These are phyloP conservation scores for Backusella psychrophila DNA, from an alignment of 192 early-diverging fungal genomes.

Conservation along the genomic window DNA sequence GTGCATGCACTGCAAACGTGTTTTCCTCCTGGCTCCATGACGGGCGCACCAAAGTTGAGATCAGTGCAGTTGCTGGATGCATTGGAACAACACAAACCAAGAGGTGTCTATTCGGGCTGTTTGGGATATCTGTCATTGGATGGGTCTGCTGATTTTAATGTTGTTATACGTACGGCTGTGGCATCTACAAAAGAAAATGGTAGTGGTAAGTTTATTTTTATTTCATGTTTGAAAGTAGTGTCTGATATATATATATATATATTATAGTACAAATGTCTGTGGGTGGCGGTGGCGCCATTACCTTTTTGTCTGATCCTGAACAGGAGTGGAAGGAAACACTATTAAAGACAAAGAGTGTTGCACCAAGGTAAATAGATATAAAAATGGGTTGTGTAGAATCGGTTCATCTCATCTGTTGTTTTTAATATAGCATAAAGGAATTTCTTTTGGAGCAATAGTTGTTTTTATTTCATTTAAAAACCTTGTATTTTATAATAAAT, in stretches of 20 bases:
- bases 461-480: not conserved
- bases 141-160: conserved; percentile 70
- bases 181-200: conserved; percentile 26
- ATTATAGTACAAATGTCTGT: conserved; percentile 58
- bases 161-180: conserved; percentile 91
- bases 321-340: conserved; percentile 88
- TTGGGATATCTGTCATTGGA: conserved; percentile 80
- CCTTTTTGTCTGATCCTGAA: conserved; percentile 79
- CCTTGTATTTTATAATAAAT: too few relatives aligned
- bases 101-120: conserved; percentile 89
- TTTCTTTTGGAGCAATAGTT: not conserved
- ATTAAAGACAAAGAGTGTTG: conserved; percentile 67
- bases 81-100: conserved; percentile 64
- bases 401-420: not conserved
- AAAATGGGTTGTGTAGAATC: not conserved
- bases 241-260: too few relatives aligned
- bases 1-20: conserved; percentile 71
- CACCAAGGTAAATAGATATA: conserved; percentile 42
- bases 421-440: not conserved
- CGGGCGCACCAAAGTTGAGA: conserved; percentile 92
- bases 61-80: conserved; percentile 75
- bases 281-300: conserved; percentile 94
- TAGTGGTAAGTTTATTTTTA: not conserved
- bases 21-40: conserved; percentile 97
- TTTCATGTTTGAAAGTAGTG: not conserved